A percentile compares a stretch with the other conserved stretches of the same genome.
Conservation (phyloP, 2,329 filamentous ascomycete genomes). For the Zymoseptoria ardabiliae region DNA sequence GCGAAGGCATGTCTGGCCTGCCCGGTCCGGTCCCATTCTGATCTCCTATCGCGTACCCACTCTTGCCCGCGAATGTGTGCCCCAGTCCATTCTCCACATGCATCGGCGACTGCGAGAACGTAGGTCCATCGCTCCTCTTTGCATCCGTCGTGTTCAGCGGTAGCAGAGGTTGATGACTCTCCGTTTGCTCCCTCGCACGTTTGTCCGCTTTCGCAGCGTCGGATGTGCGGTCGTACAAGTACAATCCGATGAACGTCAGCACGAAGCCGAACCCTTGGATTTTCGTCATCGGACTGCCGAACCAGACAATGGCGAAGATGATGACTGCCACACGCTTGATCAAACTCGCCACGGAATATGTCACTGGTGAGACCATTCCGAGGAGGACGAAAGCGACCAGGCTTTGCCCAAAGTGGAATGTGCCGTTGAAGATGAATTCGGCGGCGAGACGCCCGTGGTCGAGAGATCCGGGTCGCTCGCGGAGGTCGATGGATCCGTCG, state of each 20-base stretch:
- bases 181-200: conserved; percentile 57
- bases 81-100: conserved; percentile 5
- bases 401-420: conserved; percentile 93
- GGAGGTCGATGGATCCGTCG: conserved; percentile 71
- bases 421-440: conserved; percentile 96
- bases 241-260: conserved; percentile 85
- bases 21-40: conserved; percentile 16
- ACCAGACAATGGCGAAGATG: conserved; percentile 91
- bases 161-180: conserved; percentile 57
- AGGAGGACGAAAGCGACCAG: conserved; percentile 89
- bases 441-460: conserved; percentile 56
- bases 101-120: conserved; percentile 18
- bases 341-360: conserved; percentile 89
- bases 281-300: conserved; percentile 77
- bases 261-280: conserved; percentile 78
- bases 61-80: conserved; percentile 18
- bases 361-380: conserved; percentile 90
- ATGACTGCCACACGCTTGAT: conserved; percentile 98
- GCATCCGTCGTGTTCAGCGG: conserved; percentile 47
- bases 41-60: conserved; percentile 26
- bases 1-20: conserved; percentile 13
- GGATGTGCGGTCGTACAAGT: conserved; percentile 89
- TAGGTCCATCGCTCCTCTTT: conserved; percentile 28
- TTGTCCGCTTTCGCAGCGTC: conserved; percentile 83
- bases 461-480: conserved; percentile 66